A percentile compares a stretch with the other conserved stretches of the same genome.
Conservation (phyloP, 192 early-diverging fungal species). For the Phlyctochytrium arcticum region DNA sequence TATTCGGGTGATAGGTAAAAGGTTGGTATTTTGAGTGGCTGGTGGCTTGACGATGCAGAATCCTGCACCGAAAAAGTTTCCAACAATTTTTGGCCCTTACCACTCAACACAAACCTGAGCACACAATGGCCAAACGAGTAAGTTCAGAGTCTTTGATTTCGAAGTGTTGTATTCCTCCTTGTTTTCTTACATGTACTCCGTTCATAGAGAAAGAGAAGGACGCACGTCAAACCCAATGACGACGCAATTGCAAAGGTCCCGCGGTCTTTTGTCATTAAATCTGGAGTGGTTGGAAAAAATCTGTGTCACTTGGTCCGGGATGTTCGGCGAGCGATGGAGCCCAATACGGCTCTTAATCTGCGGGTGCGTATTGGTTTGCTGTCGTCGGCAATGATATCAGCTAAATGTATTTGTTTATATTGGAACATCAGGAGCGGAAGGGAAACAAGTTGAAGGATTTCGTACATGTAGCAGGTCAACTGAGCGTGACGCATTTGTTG, state of each 20-base stretch:
- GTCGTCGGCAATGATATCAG: not conserved
- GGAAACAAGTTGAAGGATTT: constrained; percentile 93
- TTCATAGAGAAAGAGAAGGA: constrained; percentile 47
- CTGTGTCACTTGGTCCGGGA: constrained; percentile 77
- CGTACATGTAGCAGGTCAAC: constrained; percentile 75
- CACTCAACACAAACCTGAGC: too few species aligned
- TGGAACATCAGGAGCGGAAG: constrained; percentile 66
- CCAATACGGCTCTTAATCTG: constrained; percentile 86
- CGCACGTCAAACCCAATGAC: constrained; percentile 41
- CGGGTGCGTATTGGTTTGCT: too few species aligned
- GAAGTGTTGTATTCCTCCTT: too few species aligned
- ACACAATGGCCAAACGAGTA: too few species aligned
- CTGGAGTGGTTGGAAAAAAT: constrained; percentile 75
- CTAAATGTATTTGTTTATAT: too few species aligned
- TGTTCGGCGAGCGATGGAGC: constrained; percentile 86
- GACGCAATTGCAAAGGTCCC: constrained; percentile 51
- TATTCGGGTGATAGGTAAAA: too few species aligned
- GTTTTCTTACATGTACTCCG: too few species aligned
- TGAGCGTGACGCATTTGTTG: constrained; percentile 84
- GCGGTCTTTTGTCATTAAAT: constrained; percentile 88
- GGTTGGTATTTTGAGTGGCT: too few species aligned
- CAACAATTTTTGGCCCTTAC: too few species aligned
- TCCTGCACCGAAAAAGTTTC: too few species aligned
- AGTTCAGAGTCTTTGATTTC: too few species aligned
- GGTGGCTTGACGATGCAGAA: too few species aligned